Conservation (phyloP, 2,329 filamentous ascomycete species). For the Alternaria novae-zelandiae region DNA sequence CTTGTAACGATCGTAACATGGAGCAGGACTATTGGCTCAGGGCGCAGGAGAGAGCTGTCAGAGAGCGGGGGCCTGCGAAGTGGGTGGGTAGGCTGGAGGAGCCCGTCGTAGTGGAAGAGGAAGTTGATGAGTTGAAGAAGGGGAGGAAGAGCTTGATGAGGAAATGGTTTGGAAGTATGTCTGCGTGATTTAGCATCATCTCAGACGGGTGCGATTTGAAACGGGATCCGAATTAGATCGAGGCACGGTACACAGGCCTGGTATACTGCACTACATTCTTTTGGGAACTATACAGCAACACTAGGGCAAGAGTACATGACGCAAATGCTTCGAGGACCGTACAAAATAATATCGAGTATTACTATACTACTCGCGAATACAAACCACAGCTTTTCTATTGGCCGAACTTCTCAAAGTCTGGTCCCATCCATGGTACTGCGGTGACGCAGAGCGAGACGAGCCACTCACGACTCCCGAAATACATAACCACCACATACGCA, state of each 20-base stretch:
- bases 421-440: neutral
- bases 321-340: neutral
- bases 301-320: neutral
- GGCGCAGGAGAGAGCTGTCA: constrained; percentile 37
- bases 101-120: constrained; percentile 3
- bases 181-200: neutral
- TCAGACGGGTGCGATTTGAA: neutral
- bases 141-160: constrained; percentile 22
- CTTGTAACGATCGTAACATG: constrained; percentile 22
- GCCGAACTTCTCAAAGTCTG: neutral
- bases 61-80: constrained; percentile 19
- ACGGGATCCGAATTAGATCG: neutral
- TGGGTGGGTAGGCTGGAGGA: constrained; percentile 3
- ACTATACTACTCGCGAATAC: neutral
- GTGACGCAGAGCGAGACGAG: too few relatives aligned
- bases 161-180: constrained; percentile 25
- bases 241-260: neutral
- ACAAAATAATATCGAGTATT: neutral
- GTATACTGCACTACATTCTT: neutral
- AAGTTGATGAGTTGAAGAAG: constrained; percentile 7
- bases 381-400: neutral
- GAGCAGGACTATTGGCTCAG: constrained; percentile 38
- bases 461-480: too few relatives aligned
- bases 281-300: neutral
- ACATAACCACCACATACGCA: too few relatives aligned